phyloP scores from a whole-genome alignment of 306 rosid species.

The Corylus americana region DNA sequence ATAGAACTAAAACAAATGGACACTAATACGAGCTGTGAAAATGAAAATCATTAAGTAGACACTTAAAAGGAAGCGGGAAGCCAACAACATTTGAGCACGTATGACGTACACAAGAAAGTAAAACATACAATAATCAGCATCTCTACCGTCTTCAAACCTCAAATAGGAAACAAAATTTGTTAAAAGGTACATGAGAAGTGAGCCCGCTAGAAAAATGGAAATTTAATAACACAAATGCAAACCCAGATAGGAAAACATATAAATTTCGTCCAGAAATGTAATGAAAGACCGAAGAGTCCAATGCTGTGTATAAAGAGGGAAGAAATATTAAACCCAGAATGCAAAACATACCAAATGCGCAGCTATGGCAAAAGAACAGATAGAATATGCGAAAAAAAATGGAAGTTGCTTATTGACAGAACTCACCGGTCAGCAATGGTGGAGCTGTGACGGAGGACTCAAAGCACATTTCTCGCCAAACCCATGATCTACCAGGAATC shows the following conservation, averaged over 20 bases:
- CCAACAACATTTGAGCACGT: conserved; percentile 15
- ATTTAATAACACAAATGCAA: conserved; percentile 15
- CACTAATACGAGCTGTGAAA: conserved; percentile 27
- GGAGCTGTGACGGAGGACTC: conserved; percentile 58
- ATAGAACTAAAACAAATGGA: conserved; percentile 13
- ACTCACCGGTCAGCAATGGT: conserved; percentile 74
- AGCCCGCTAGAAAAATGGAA: conserved; percentile 12
- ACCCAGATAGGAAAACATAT: conserved; percentile 11
- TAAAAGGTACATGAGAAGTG: conserved; percentile 12
- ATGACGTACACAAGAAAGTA: conserved; percentile 10
- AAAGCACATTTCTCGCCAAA: conserved; percentile 39
- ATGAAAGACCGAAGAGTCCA: conserved; percentile 32
- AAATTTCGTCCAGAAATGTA: conserved; percentile 15
- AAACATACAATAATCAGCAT: neutral
- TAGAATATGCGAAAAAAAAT: conserved; percentile 10
- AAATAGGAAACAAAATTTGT: conserved; percentile 1
- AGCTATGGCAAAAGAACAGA: conserved; percentile 23
- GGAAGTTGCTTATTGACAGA: conserved; percentile 8
- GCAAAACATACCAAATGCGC: conserved; percentile 4
- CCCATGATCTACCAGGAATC: no score
- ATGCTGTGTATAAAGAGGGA: conserved; percentile 23
- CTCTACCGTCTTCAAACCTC: conserved; percentile 5
- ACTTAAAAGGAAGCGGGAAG: neutral
- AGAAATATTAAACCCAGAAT: conserved; percentile 25
- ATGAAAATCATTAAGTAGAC: neutral